Evolutionary conservation across 495 filamentous ascomycete genomes (phyloP).

Genomic region (Immersiella caudata): DNA sequence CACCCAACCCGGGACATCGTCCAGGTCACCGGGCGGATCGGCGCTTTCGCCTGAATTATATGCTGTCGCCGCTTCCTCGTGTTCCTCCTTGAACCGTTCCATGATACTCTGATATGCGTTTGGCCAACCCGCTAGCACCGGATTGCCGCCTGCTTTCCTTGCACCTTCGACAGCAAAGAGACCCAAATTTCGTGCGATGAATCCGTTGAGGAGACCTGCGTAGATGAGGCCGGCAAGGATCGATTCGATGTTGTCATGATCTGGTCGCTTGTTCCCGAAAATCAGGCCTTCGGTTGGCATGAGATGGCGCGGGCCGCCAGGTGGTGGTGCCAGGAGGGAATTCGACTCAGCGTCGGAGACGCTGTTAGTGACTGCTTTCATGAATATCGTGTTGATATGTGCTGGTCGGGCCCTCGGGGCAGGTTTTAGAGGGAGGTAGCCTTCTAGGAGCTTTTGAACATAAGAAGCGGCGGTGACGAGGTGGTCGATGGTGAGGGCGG

Average conservation of each 20-base stretch:
- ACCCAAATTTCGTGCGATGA: slow-evolving; percentile 72
- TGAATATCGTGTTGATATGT: slow-evolving; percentile 42
- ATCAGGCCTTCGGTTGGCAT: slow-evolving; percentile 50
- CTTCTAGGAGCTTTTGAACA: slow-evolving; percentile 56
- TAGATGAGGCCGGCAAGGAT: slow-evolving; percentile 75
- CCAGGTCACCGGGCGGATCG: slow-evolving; percentile 37
- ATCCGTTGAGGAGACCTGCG: slow-evolving; percentile 85
- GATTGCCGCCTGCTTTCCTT: slow-evolving; percentile 57
- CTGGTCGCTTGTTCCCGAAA: slow-evolving; percentile 56
- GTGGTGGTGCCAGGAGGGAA: slow-evolving; percentile 48
- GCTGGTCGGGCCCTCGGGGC: slow-evolving; percentile 29
- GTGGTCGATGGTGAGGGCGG: slow-evolving; percentile 60
- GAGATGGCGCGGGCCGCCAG: slow-evolving; percentile 49
- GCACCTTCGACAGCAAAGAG: slow-evolving; percentile 84
- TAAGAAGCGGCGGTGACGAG: slow-evolving; percentile 55
- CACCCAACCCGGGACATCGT: slow-evolving; percentile 45
- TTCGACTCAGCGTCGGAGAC: slow-evolving; percentile 26
- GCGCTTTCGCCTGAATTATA: slow-evolving; percentile 25
- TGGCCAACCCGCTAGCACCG: slow-evolving; percentile 51
- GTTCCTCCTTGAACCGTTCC: slow-evolving; percentile 36
- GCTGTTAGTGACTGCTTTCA: slow-evolving; percentile 47
- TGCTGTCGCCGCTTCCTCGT: slow-evolving; percentile 33
- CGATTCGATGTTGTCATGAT: slow-evolving; percentile 72
- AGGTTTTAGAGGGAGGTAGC: slow-evolving; percentile 43
- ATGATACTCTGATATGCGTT: slow-evolving; percentile 33